phyloP scores from a whole-genome alignment of 2,329 filamentous ascomycete genomes.

The Fusarium transvaalense region DNA sequence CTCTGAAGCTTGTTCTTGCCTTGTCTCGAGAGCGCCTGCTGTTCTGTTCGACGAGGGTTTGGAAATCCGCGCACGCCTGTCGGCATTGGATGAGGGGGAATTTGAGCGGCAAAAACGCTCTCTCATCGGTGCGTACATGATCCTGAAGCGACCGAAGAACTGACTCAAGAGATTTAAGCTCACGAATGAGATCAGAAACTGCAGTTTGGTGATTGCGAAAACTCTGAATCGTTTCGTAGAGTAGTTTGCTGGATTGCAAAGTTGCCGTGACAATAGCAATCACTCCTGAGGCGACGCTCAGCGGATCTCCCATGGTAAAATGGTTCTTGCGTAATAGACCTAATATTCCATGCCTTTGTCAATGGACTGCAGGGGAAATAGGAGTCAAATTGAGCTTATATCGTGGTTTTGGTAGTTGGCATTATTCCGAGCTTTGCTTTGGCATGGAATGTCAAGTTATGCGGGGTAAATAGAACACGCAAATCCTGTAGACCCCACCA shows the following conservation, averaged over 20 bases:
- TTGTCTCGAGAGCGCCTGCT: slow-evolving; percentile 16
- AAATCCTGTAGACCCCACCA: neutral
- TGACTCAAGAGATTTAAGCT: slow-evolving; percentile 12
- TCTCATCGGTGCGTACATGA: slow-evolving; percentile 19
- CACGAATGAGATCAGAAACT: slow-evolving; percentile 22
- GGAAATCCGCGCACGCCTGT: slow-evolving; percentile 58
- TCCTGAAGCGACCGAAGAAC: slow-evolving; percentile 8
- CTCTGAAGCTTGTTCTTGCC: slow-evolving; percentile 51
- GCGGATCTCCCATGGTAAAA: slow-evolving; percentile 5
- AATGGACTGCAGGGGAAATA: neutral
- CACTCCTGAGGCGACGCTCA: slow-evolving; percentile 16
- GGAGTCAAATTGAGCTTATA: neutral
- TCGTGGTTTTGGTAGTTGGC: neutral
- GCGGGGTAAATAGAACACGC: neutral
- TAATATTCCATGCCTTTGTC: too few species aligned
- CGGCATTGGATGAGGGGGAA: slow-evolving; percentile 57
- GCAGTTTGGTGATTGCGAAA: slow-evolving; percentile 29
- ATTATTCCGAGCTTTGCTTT: neutral
- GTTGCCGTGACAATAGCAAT: slow-evolving; percentile 32
- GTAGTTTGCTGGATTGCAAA: slow-evolving; percentile 35
- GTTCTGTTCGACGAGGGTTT: slow-evolving; percentile 52
- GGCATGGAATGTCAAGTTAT: neutral
- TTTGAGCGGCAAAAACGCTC: slow-evolving; percentile 34
- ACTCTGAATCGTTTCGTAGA: slow-evolving; percentile 37
- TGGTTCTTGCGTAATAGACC: neutral